Percentiles rank a stretch among this genome's conserved stretches.
These are phyloP conservation scores for Dacryopinax primogenitus DNA, from an alignment of 768 basidiomycete species.

Conservation along the genomic window DNA sequence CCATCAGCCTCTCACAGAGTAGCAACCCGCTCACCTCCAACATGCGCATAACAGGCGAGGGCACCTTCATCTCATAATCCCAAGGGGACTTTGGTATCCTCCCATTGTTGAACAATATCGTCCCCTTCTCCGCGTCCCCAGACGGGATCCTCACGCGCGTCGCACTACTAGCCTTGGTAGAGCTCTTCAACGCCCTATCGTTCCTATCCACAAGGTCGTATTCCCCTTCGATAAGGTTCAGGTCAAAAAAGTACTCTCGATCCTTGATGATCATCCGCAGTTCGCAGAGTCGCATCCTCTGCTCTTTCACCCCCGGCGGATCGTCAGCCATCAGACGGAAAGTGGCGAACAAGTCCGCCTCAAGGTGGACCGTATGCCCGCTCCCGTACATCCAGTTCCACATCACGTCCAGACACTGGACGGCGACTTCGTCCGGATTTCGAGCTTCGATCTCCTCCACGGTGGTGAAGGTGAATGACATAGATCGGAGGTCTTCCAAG, in stretches of 20 bases:
- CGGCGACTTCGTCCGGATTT: conserved; percentile 34
- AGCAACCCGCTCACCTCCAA: background rate
- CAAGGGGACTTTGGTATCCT: background rate
- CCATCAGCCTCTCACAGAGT: background rate
- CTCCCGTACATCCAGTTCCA: conserved; percentile 76
- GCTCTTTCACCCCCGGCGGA: background rate
- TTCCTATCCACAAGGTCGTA: background rate
- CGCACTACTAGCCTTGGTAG: background rate
- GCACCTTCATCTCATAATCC: conserved; percentile 8
- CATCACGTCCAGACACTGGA: conserved; percentile 59
- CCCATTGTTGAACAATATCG: background rate
- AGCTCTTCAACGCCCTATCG: background rate
- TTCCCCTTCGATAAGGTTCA: background rate
- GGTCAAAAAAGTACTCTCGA: background rate
- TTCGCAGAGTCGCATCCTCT: background rate
- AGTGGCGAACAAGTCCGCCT: conserved; percentile 25
- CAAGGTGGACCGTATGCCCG: conserved; percentile 64
- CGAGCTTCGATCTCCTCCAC: conserved; percentile 45
- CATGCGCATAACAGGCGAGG: background rate
- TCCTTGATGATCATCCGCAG: background rate
- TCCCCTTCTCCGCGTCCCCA: background rate
- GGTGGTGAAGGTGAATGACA: conserved; percentile 66
- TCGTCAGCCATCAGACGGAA: background rate
- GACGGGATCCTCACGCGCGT: background rate
- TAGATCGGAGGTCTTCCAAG: conserved; percentile 72